Conservation (phyloP, 2,329 filamentous ascomycete species). For the Aureobasidium sp. region DNA sequence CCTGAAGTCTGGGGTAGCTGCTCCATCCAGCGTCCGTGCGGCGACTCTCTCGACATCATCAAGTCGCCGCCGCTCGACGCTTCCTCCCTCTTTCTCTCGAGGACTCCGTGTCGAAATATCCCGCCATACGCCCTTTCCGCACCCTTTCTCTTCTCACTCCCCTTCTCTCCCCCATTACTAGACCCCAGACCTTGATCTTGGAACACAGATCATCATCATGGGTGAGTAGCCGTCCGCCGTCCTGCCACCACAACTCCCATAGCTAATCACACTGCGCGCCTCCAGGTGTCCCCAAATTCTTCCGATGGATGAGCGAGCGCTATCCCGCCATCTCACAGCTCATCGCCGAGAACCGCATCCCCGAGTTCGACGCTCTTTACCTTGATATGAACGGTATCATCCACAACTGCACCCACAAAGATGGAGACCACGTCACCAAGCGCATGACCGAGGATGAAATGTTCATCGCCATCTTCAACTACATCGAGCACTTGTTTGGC, state of each 20-base stretch:
- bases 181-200: constrained; percentile 19
- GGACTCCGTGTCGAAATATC: constrained; percentile 33
- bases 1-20: not conserved
- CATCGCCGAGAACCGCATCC: constrained; percentile 97
- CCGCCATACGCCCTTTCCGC: constrained; percentile 20
- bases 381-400: constrained; percentile 99
- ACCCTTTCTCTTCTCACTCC: constrained; percentile 13
- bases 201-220: constrained; percentile 30
- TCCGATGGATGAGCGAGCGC: constrained; percentile 98
- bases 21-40: not conserved
- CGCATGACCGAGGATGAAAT: constrained; percentile 96
- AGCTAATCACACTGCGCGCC: not conserved
- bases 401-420: constrained; percentile 98
- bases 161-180: constrained; percentile 4
- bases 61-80: not conserved
- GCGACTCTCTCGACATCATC: not conserved
- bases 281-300: constrained; percentile 83
- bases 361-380: constrained; percentile 97
- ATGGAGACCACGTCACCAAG: constrained; percentile 84
- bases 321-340: constrained; percentile 98
- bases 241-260: not conserved
- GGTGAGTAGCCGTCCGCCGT: constrained; percentile 21
- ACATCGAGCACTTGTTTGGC: constrained; percentile 96
- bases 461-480: constrained; percentile 99
- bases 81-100: constrained; percentile 24